These are phyloP conservation scores for Calonectria ilicicola DNA, from an alignment of 2,329 filamentous ascomycete species.

Conservation along the genomic window DNA sequence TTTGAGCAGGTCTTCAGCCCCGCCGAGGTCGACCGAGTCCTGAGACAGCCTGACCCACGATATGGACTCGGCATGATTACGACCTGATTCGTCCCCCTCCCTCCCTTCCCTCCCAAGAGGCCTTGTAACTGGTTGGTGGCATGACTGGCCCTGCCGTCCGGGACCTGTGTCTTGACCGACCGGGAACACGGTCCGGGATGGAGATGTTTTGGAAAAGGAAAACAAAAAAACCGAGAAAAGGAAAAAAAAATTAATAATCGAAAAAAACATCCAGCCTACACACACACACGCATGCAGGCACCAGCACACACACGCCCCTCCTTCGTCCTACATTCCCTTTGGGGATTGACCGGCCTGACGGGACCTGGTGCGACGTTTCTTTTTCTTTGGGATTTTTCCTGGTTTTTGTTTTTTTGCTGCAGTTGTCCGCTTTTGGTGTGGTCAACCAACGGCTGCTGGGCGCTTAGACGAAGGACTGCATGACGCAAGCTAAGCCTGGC, in stretches of 20 bases:
- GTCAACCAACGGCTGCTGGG: conserved; percentile 32
- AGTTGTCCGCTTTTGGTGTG: conserved; percentile 32
- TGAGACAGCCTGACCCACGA: conserved; percentile 65
- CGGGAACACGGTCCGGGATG: conserved; percentile 9
- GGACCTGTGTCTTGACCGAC: neutral
- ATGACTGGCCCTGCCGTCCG: conserved; percentile 10
- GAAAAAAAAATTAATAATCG: neutral
- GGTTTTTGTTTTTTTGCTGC: conserved; percentile 20
- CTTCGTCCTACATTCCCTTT: neutral
- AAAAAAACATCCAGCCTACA: neutral
- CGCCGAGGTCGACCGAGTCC: conserved; percentile 61
- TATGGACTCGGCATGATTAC: conserved; percentile 67
- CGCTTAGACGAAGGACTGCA: conserved; percentile 29
- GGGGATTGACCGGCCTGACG: conserved; percentile 33
- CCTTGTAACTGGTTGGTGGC: conserved; percentile 17
- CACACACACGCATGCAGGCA: neutral
- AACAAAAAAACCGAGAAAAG: neutral
- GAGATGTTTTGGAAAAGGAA: neutral
- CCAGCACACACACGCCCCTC: neutral
- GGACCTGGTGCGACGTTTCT: conserved; percentile 36
- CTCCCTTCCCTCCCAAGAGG: neutral
- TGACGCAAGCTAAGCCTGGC: conserved; percentile 17
- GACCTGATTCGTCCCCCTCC: conserved; percentile 39
- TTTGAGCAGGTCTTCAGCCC: conserved; percentile 66
- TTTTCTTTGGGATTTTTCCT: conserved; percentile 1